These are phyloP conservation scores for Trichoderma harzianum DNA, from an alignment of 2,329 filamentous ascomycete species.

Conservation along the genomic window DNA sequence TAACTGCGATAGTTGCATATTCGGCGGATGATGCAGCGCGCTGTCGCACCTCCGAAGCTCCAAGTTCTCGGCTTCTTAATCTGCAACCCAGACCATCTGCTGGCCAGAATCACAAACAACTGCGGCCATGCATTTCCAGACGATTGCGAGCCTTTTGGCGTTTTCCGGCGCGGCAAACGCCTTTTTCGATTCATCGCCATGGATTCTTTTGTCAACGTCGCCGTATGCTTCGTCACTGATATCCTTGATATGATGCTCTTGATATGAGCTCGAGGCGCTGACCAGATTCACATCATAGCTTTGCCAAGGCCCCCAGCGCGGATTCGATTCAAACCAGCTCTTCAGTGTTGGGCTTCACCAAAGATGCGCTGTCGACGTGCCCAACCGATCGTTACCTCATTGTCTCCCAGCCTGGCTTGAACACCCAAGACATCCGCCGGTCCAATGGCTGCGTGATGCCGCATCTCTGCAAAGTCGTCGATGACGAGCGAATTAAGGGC, in stretches of 20 bases:
- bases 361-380: slow-evolving; percentile 60
- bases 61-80: neutral
- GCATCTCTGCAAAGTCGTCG: slow-evolving; percentile 46
- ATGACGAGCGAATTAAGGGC: slow-evolving; percentile 34
- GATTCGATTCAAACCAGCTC: slow-evolving; percentile 49
- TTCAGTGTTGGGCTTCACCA: slow-evolving; percentile 42
- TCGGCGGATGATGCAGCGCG: slow-evolving; percentile 4
- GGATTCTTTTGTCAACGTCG: slow-evolving; percentile 81
- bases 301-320: slow-evolving; percentile 33
- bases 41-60: slow-evolving; percentile 12
- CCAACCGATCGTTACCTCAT: slow-evolving; percentile 74
- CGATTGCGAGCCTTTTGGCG: slow-evolving; percentile 48
- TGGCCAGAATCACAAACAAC: slow-evolving; percentile 2
- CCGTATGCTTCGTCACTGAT: slow-evolving; percentile 54
- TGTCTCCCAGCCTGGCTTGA: slow-evolving; percentile 72
- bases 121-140: slow-evolving; percentile 17
- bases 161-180: slow-evolving; percentile 61
- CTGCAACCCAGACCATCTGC: slow-evolving; percentile 1
- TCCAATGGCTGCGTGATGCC: slow-evolving; percentile 49
- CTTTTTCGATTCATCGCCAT: slow-evolving; percentile 84
- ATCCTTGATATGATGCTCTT: neutral
- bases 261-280: slow-evolving; percentile 11
- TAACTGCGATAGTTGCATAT: slow-evolving; percentile 4
- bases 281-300: slow-evolving; percentile 23
- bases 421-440: slow-evolving; percentile 63